Percentiles rank a stretch among this genome's conserved stretches.
phyloP scores from a whole-genome alignment of 306 rosid genomes.

The Rubus idaeus region DNA sequence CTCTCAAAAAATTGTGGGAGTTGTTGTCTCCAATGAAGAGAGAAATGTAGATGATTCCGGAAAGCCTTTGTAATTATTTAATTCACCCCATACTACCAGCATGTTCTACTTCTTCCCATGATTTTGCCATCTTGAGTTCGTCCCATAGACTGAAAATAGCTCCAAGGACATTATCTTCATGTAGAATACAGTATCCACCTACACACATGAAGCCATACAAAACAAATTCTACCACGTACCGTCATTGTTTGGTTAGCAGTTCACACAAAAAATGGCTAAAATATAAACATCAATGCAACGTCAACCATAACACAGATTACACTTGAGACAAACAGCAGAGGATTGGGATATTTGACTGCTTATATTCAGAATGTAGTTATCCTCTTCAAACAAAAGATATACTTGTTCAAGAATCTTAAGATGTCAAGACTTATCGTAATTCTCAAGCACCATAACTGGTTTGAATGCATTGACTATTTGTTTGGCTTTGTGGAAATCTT shows the following conservation, averaged over 20 bases:
- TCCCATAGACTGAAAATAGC: conserved; percentile 79
- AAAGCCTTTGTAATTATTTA: conserved; percentile 72
- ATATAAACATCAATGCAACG: neutral
- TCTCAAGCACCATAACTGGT: neutral
- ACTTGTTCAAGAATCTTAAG: neutral
- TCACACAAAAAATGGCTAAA: conserved; percentile 12
- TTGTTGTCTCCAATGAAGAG: neutral
- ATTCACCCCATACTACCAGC: conserved; percentile 71
- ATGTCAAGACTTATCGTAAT: no score
- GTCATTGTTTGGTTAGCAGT: neutral
- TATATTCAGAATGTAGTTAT: neutral
- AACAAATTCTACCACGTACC: neutral
- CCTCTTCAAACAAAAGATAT: neutral
- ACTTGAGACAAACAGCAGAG: neutral
- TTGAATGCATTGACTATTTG: neutral
- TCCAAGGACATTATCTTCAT: conserved; percentile 81
- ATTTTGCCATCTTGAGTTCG: conserved; percentile 58
- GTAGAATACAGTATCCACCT: conserved; percentile 95
- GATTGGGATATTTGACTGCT: neutral
- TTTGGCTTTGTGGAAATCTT: neutral
- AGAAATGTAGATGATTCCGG: conserved; percentile 34
- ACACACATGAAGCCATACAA: conserved; percentile 10
- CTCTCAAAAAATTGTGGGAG: neutral
- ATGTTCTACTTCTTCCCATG: conserved; percentile 97
- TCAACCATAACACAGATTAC: neutral